These are phyloP conservation scores for Botrytis squamosa DNA, from an alignment of 2,329 filamentous ascomycete genomes.

Conservation along the genomic window DNA sequence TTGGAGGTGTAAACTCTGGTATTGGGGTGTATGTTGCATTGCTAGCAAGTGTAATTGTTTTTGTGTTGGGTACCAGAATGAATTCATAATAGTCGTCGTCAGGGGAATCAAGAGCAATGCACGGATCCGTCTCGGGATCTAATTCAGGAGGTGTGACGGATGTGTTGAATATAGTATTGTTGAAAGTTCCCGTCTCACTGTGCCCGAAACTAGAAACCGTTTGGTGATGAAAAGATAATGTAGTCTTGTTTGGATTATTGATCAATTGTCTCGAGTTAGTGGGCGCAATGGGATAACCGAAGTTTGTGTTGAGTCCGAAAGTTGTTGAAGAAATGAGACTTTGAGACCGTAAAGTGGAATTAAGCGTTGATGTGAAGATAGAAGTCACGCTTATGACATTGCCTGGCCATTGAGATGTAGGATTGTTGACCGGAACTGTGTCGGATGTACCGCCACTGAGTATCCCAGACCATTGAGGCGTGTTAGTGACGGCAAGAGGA, in stretches of 20 bases:
- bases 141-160: neutral
- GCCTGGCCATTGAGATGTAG: neutral
- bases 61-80: slow-evolving; percentile 33
- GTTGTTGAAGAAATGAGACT: neutral
- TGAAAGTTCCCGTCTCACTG: neutral
- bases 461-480: neutral
- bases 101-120: neutral
- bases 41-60: slow-evolving; percentile 28
- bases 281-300: neutral
- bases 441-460: neutral
- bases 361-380: neutral
- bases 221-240: neutral
- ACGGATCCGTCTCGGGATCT: neutral
- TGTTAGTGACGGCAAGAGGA: neutral
- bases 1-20: slow-evolving; percentile 34
- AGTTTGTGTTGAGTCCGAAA: neutral
- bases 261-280: neutral
- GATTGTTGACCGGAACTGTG: neutral
- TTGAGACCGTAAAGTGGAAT: neutral
- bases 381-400: neutral
- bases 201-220: neutral
- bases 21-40: slow-evolving; percentile 23
- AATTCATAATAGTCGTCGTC: neutral
- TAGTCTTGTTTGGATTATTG: neutral
- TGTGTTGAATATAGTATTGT: too few species aligned